Base-by-base conservation (phyloP, 2,329 filamentous ascomycete genomes). In the Drechslera avenae region DNA sequence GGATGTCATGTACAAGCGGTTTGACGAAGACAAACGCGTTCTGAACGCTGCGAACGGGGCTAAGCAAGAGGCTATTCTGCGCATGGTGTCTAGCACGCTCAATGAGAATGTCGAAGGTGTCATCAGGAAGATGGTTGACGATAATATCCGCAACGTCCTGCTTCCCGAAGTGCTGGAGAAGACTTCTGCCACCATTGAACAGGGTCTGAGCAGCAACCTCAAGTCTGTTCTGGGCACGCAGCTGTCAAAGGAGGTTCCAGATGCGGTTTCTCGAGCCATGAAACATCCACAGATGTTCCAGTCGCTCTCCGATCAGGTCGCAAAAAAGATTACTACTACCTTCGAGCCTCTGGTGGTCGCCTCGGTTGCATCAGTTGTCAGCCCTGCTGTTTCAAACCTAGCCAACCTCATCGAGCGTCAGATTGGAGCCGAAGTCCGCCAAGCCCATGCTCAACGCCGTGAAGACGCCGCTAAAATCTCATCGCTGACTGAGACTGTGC, bases 41-140 rank as follows among this genome's bases (percentile, higher is more conserved):
- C 81, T 85, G 66, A 84, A 86, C 64, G 83, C 84, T 42, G 80
- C 85, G 14, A 80, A 81, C 32, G 78, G 81, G 33, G 82, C 85
- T n/a, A 86, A 86, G 66, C 86, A 89, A 65, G 86, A 89, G 60
- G 84, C 86, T 33, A 79, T 90, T 16, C 79, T 90, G 35, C 84
- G 85, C 21, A 74, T 89, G 45, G 83, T 90, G 3, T 89, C 86
- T 1, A 83, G 79, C 55, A 89, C 87, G 2, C 73, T 90, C 36
- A 84, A 84, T 9, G 85, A 87, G 53, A 89, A 89, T 49, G 83
- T 90, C 18, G 86, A 90, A 72, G 86, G 88, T 64, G 89, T 90
- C 17, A 81, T 97, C 31, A 81, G 86, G 54, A 86, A 85, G 54
- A 89, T 96, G 60, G 86, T 96, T 42, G 83, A 85, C 39, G 82